These are phyloP conservation scores for Microdochium nivale DNA, from an alignment of 2,329 filamentous ascomycete genomes.

Conservation along the genomic window DNA sequence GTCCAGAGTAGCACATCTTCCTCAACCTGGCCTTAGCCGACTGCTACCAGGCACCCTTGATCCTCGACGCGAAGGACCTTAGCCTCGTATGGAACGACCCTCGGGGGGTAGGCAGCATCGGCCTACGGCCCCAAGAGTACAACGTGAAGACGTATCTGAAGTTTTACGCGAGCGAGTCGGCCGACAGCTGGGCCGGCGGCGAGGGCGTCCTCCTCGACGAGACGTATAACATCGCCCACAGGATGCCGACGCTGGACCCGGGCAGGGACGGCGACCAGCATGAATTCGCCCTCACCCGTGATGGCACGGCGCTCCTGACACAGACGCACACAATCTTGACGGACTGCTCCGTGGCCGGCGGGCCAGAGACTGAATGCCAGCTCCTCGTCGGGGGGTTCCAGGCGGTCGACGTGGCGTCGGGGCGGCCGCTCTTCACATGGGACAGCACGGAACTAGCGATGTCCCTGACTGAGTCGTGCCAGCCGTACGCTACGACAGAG, in stretches of 20 bases:
- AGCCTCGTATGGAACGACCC: constrained; percentile 16
- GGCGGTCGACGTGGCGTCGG: constrained; percentile 27
- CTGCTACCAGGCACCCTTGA: constrained; percentile 10
- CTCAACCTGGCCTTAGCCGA: constrained; percentile 5
- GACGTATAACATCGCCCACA: constrained; percentile 19
- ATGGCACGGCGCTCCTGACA: constrained; percentile 31
- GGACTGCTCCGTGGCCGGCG: constrained; percentile 21
- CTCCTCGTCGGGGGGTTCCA: constrained; percentile 29
- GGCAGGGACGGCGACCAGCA: constrained; percentile 33
- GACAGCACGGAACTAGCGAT: constrained; percentile 23
- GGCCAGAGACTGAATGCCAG: constrained; percentile 15
- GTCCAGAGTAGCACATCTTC: constrained; percentile 11
- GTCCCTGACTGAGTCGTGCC: constrained; percentile 12
- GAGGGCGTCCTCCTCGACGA: constrained; percentile 21
- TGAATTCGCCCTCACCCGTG: constrained; percentile 29
- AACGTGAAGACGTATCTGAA: constrained; percentile 22
- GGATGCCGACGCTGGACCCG: constrained; percentile 14
- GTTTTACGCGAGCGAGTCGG: constrained; percentile 20
- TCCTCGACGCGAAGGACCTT: constrained; percentile 13
- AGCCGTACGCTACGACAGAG: constrained; percentile 6
- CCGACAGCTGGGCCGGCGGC: constrained; percentile 16
- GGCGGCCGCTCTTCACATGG: constrained; percentile 27
- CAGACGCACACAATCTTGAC: constrained; percentile 26
- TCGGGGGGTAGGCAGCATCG: constrained; percentile 9
- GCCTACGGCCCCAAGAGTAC: constrained; percentile 17